Base-by-base conservation (phyloP, 768 basidiomycete genomes). In the Tephrocybe sp. region DNA sequence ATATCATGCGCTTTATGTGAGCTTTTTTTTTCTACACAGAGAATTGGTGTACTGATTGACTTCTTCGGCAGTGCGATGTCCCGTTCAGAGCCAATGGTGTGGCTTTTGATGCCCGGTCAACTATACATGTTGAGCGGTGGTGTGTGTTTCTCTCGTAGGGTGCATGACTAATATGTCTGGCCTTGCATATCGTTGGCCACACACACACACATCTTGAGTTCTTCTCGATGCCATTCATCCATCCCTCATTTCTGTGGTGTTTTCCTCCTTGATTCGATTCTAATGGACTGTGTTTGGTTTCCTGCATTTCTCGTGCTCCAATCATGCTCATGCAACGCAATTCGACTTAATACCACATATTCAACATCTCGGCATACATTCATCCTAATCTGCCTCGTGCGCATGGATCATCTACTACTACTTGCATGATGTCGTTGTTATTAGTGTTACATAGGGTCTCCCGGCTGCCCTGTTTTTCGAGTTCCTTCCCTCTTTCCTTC, bases 311-410 rank as follows among this genome's bases (percentile, higher is more conserved):
- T 40, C n/a, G 32, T 34, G 32, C 15, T 28, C 7, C n/a, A 9
- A 18, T 12, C 5, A n/a, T n/a, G 13, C 34, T 21, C 21, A 19
- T 38, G n/a, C n/a, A n/a, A 26, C 28, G 40, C 25, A 27, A 27
- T n/a, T 34, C 12, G 19, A 49, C 44, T 15, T 46, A 38, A 49
- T 54, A 26, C 28, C 42, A 40, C 24, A 24, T 18, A 35, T 19
- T 24, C 16, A 30, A 32, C 31, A 24, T 3, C 28, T 30, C 25
- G 26, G 25, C 39, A 30, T 11, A 26, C 45, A 37, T 24, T 9
- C 39, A 42, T 43, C 42, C 22, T 32, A 30, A 47, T 38, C 11
- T 22, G 37, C 19, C 28, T 39, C 25, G n/a, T 18, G 32, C 41
- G 13, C 16, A n/a, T 16, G 30, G 37, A 39, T 34, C 30, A 35